phyloP scores from a whole-genome alignment of 2,329 filamentous ascomycete species.

The Cladosporium sp. region DNA sequence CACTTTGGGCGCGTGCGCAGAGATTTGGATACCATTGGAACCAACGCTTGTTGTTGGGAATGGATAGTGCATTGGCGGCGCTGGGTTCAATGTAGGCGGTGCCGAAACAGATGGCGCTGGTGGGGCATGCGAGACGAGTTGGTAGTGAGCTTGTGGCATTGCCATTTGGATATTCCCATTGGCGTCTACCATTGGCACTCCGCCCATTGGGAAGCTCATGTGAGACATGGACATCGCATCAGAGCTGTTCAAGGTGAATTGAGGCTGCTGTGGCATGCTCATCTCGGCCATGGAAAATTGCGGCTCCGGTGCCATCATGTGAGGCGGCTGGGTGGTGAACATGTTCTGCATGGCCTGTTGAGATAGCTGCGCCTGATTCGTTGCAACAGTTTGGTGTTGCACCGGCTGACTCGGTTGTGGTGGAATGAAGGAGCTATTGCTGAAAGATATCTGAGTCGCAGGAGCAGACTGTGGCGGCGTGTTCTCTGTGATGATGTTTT shows the following conservation, averaged over 20 bases:
- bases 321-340: slow-evolving; percentile 15
- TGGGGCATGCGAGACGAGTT: slow-evolving; percentile 14
- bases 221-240: slow-evolving; percentile 10
- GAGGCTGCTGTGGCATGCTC: slow-evolving; percentile 16
- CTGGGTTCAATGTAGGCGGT: slow-evolving; percentile 23
- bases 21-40: slow-evolving; percentile 28
- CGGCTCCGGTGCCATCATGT: slow-evolving; percentile 25
- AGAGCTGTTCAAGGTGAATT: slow-evolving; percentile 13
- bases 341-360: slow-evolving; percentile 26
- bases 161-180: slow-evolving; percentile 25
- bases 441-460: slow-evolving; percentile 51
- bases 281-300: slow-evolving; percentile 23
- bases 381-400: slow-evolving; percentile 24
- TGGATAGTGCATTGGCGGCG: slow-evolving; percentile 26
- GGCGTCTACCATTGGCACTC: slow-evolving; percentile 28
- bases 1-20: slow-evolving; percentile 35
- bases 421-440: slow-evolving; percentile 38
- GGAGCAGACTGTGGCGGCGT: slow-evolving; percentile 55
- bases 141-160: slow-evolving; percentile 23
- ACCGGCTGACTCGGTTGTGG: slow-evolving; percentile 15
- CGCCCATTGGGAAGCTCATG: slow-evolving; percentile 19
- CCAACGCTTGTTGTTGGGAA: slow-evolving; percentile 27
- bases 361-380: slow-evolving; percentile 25
- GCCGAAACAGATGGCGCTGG: slow-evolving; percentile 12
- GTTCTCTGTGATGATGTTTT: slow-evolving; percentile 44